Base-by-base conservation (phyloP, 1,284 basidiomycete species). In the Ustilago shanxiensis region DNA sequence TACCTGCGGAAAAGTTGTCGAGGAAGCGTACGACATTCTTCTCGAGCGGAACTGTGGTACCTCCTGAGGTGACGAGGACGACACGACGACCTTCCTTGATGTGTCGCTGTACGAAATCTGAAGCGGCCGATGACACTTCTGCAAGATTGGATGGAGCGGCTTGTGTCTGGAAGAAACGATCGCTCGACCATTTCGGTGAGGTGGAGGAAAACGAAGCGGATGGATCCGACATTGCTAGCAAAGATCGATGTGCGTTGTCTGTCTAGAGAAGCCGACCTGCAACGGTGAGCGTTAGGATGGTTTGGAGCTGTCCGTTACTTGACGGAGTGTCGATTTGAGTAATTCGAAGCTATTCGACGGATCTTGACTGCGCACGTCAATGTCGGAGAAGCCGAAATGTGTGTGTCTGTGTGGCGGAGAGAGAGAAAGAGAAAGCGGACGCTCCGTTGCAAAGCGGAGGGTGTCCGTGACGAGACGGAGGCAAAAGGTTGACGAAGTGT, bases 1-100 rank as follows among this genome's bases (percentile, higher is more conserved):
- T 99, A 57, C 96, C 95, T 60, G 97, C 97, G 86, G 95, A 97
- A 87, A 98, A 99, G 88, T 99, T 99, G 87, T 99, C 96, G 31
- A 99, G 89, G 87, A 98, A 99, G 57, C 97, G 94, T 51, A 99
- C 96, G 76, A 82, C 76, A 57, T 82, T 83, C 59, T 80, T 77
- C 72, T 83, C 84, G 7, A 84, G 60, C 1, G 84, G 84, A 6
- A 84, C 84, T 2, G 84, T 86, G 9, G 84, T 86, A 1, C 84
- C 84, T 8, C 84, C 84, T 49, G 82, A 84, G 62, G 96, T 98
- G 59, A 99, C 93, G 37, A 99, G 89, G 18, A 95, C 96, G 45
- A 98, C 93, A 74, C 91, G 92, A 75, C 91, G 90, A 18, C 91
- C 90, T 37, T 89, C 87, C 31, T 88, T 87, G 29, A 87, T 87